Evolutionary conservation across 2,329 filamentous ascomycete species (phyloP).

Genomic region (Geosmithia flava): DNA sequence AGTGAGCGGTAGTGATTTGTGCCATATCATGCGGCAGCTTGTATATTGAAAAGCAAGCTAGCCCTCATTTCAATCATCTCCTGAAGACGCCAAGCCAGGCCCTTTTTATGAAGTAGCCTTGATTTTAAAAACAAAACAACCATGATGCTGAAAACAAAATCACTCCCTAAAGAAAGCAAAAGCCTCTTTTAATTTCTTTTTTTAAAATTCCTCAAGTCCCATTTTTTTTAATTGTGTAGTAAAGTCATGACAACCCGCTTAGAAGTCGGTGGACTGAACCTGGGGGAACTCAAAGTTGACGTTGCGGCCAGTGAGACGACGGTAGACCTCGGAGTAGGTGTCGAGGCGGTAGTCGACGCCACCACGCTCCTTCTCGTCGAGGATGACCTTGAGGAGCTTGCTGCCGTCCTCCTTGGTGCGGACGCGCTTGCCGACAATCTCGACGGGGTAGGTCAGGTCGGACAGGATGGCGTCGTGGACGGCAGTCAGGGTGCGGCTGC

Average conservation of each 20-base stretch:
- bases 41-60: conserved; percentile 34
- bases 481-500: conserved; percentile 92
- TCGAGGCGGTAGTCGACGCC: conserved; percentile 99
- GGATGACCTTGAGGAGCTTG: conserved; percentile 98
- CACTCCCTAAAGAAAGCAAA: conserved; percentile 11
- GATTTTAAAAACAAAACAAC: conserved; percentile 21
- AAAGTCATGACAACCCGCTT: conserved; percentile 4
- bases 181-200: not conserved
- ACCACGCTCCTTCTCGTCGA: conserved; percentile 99
- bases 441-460: conserved; percentile 98
- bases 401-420: conserved; percentile 97
- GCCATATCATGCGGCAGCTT: conserved; percentile 28
- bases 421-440: conserved; percentile 98
- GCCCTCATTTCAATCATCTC: conserved; percentile 18
- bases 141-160: conserved; percentile 16
- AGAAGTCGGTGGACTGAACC: conserved; percentile 23
- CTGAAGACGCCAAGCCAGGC: conserved; percentile 32
- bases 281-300: conserved; percentile 99
- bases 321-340: conserved; percentile 99
- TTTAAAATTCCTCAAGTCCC: not conserved
- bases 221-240: not conserved
- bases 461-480: conserved; percentile 97
- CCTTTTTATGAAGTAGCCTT: conserved; percentile 24
- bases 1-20: conserved; percentile 9
- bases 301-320: conserved; percentile 88